phyloP scores from a whole-genome alignment of 441 rosid genomes.

The Jatropha multifida region DNA sequence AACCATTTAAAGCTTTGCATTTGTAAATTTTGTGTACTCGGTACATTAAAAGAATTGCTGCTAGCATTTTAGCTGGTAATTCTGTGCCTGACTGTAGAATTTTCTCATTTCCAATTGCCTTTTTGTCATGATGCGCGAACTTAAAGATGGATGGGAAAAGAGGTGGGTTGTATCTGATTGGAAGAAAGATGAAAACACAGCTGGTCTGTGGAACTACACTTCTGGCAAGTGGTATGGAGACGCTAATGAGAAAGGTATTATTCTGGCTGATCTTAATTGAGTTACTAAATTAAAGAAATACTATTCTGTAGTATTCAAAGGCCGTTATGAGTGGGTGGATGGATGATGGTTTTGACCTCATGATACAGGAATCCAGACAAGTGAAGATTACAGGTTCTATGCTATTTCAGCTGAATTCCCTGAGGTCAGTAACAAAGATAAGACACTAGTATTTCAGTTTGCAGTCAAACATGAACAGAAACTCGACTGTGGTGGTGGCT shows the following conservation, averaged over 20 bases:
- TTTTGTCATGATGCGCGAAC: conserved; percentile 10
- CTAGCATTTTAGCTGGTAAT: not conserved
- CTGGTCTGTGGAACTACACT: conserved; percentile 88
- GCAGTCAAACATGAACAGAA: conserved; percentile 94
- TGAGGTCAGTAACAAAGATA: conserved; percentile 84
- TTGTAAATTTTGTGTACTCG: not conserved
- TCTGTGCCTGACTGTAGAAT: not conserved
- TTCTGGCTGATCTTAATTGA: not conserved
- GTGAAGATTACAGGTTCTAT: conserved; percentile 87
- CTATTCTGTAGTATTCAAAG: not conserved
- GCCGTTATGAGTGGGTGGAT: not conserved
- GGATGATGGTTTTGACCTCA: not conserved
- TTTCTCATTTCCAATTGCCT: not conserved
- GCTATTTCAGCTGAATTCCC: conserved; percentile 95
- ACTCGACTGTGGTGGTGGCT: conserved; percentile 98
- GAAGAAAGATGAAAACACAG: conserved; percentile 80
- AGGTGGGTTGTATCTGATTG: conserved; percentile 93
- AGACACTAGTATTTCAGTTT: conserved; percentile 84
- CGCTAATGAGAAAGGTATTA: conserved; percentile 74
- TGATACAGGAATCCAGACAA: conserved; percentile 80
- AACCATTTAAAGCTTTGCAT: not conserved
- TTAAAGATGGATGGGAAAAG: conserved; percentile 83
- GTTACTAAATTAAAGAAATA: not conserved
- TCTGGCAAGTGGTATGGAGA: conserved; percentile 92
- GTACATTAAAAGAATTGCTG: not conserved